Conservation (phyloP, 768 basidiomycete species). For the Coprinopsis cinerea region DNA sequence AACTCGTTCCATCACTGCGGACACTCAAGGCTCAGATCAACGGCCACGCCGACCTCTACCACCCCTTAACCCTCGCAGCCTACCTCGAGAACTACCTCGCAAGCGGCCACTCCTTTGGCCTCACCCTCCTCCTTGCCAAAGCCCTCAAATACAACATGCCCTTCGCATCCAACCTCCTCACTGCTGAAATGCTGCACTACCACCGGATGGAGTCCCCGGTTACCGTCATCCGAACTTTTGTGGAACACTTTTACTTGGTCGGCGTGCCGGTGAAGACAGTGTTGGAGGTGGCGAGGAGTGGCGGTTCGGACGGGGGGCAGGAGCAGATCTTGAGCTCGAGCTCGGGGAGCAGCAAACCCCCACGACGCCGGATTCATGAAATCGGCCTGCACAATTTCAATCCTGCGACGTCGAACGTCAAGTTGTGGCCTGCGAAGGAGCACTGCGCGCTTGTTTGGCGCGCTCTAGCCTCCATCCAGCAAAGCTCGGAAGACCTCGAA, state of each 20-base stretch:
- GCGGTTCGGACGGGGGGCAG: background rate
- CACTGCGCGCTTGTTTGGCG: constrained; percentile 38
- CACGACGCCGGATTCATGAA: constrained; percentile 7
- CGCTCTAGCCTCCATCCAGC: constrained; percentile 24
- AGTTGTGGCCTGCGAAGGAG: constrained; percentile 28
- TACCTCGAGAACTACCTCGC: constrained; percentile 32
- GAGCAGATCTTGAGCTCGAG: constrained; percentile 6
- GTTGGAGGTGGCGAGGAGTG: constrained; percentile 14
- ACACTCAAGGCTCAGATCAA: constrained; percentile 16
- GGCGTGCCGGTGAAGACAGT: constrained; percentile 45
- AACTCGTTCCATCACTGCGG: constrained; percentile 18
- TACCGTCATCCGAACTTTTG: constrained; percentile 40
- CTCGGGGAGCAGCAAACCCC: constrained; percentile 7
- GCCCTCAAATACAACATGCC: constrained; percentile 19
- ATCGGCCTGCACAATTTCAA: constrained; percentile 7
- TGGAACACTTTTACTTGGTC: constrained; percentile 42
- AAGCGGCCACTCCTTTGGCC: constrained; percentile 27
- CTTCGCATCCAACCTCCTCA: constrained; percentile 24
- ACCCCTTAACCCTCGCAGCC: constrained; percentile 22
- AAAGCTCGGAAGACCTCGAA: constrained; percentile 20
- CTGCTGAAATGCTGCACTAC: constrained; percentile 42
- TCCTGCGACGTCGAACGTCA: constrained; percentile 11
- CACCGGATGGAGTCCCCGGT: constrained; percentile 18
- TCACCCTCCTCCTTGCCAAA: constrained; percentile 27
- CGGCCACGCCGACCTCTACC: constrained; percentile 17